Evolutionary conservation across 73 alveolate species (phyloP).

Genomic region (Symbiodinium pilosum): DNA sequence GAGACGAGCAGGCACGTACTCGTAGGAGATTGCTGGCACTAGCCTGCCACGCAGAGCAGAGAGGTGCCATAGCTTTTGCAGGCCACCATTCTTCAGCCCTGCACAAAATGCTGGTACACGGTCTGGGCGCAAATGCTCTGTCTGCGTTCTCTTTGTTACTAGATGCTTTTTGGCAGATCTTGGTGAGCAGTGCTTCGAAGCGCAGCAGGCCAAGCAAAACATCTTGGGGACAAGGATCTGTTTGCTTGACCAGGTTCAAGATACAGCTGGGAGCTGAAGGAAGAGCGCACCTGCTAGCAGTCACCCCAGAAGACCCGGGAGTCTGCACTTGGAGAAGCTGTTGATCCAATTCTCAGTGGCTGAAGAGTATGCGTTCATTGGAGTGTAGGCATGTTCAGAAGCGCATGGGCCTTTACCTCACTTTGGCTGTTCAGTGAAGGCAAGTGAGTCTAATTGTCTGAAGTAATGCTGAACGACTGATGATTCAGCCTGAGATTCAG

Average conservation of each 20-base stretch:
- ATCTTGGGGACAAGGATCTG: background rate
- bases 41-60: background rate
- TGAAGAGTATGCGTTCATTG: too few relatives aligned
- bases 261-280: constrained; percentile 69
- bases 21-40: background rate
- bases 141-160: background rate
- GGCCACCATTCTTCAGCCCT: constrained; percentile 36
- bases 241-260: constrained; percentile 20
- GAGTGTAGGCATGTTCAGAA: too few relatives aligned
- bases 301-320: background rate
- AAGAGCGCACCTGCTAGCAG: constrained; percentile 48
- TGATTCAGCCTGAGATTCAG: too few relatives aligned
- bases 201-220: constrained; percentile 17
- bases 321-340: background rate
- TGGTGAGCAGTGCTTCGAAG: background rate
- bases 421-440: too few relatives aligned
- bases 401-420: too few relatives aligned
- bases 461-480: too few relatives aligned
- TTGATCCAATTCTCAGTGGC: too few relatives aligned
- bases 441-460: too few relatives aligned
- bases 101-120: constrained; percentile 79
- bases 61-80: background rate
- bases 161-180: background rate
- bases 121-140: background rate
- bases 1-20: constrained; percentile 49